phyloP scores from a whole-genome alignment of 2,329 filamentous ascomycete genomes.

The Tolypocladium nubicola region DNA sequence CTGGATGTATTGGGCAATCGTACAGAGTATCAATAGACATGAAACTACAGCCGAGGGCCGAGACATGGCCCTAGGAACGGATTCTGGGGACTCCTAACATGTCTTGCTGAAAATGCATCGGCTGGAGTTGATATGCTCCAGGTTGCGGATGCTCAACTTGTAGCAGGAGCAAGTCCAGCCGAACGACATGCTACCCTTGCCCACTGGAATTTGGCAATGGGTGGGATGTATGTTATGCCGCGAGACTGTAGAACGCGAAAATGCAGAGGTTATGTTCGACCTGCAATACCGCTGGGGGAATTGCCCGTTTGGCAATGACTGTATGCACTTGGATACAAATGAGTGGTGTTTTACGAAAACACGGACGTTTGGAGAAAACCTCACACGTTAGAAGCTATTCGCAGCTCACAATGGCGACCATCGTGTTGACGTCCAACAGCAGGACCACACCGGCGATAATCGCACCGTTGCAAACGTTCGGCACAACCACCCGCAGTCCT shows the following conservation, averaged over 20 bases:
- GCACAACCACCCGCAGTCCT: not conserved
- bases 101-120: too few species aligned
- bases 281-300: not conserved
- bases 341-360: too few species aligned
- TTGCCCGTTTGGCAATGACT: not conserved
- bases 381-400: not conserved
- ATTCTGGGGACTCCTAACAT: not conserved
- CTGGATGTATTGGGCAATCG: not conserved
- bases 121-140: not conserved
- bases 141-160: not conserved
- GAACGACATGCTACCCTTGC: not conserved
- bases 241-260: not conserved
- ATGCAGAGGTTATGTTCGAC: not conserved
- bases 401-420: not conserved
- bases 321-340: not conserved
- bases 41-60: not conserved
- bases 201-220: not conserved
- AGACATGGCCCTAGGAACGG: not conserved
- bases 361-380: not conserved
- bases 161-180: not conserved
- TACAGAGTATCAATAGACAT: not conserved
- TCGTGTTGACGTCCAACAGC: not conserved
- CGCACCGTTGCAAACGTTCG: not conserved
- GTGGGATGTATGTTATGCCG: not conserved
- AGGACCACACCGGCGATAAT: not conserved